These are phyloP conservation scores for Russula abietina DNA, from an alignment of 768 basidiomycete species.

Conservation along the genomic window DNA sequence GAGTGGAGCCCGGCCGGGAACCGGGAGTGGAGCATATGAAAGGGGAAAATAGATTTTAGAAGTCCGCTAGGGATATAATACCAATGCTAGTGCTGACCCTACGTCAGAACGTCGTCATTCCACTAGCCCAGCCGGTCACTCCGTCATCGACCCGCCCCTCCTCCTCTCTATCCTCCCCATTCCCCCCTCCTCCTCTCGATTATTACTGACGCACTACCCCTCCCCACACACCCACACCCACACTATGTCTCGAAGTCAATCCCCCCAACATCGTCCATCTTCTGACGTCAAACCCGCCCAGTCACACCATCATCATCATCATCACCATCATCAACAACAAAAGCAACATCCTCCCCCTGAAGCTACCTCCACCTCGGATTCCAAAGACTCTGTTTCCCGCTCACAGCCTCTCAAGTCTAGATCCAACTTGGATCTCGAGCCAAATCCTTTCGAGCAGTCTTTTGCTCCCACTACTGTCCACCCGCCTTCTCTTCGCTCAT, in stretches of 20 bases:
- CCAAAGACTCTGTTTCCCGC: slow-evolving; percentile 5
- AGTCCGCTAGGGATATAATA: slow-evolving; percentile 41
- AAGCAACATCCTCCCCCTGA: slow-evolving; percentile 10
- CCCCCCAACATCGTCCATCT: slow-evolving; percentile 31
- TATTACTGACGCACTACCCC: slow-evolving; percentile 8
- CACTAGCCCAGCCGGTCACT: slow-evolving; percentile 26
- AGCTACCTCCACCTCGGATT: background rate
- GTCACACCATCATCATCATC: slow-evolving; percentile 14
- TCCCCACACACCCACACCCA: background rate
- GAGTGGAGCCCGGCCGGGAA: slow-evolving; percentile 22
- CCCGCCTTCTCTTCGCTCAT: slow-evolving; percentile 29
- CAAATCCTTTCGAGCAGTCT: slow-evolving; percentile 93
- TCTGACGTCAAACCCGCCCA: slow-evolving; percentile 24
- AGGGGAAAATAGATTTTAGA: slow-evolving; percentile 29
- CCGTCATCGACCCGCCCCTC: slow-evolving; percentile 14
- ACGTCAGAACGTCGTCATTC: slow-evolving; percentile 42
- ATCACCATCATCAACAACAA: slow-evolving; percentile 7
- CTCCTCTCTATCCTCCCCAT: background rate
- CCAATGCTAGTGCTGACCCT: slow-evolving; percentile 27
- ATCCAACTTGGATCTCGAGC: slow-evolving; percentile 72
- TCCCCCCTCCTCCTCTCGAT: background rate
- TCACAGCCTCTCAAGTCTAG: slow-evolving; percentile 31
- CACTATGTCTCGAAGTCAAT: slow-evolving; percentile 28
- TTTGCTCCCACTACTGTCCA: slow-evolving; percentile 49
- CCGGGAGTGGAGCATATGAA: slow-evolving; percentile 21